A percentile compares a stretch with the other conserved stretches of the same genome.
phyloP scores from a whole-genome alignment of 441 rosid species.

The Viola pubescens region DNA sequence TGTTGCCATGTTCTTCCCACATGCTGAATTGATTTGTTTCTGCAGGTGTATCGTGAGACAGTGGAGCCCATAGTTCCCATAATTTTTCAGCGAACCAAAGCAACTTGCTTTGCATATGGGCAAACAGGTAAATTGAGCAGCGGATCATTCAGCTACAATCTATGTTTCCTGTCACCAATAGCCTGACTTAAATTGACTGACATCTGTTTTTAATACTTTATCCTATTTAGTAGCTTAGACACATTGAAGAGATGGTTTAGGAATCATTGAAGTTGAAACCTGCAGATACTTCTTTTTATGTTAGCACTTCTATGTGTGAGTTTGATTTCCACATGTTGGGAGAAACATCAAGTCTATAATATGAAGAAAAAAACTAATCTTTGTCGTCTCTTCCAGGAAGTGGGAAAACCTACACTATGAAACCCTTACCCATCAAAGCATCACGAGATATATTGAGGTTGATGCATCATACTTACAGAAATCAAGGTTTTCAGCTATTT shows the following conservation, averaged over 20 bases:
- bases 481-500: constrained; percentile 83
- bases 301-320: no score
- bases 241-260: no score
- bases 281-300: no score
- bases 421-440: constrained; percentile 91
- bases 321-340: not conserved
- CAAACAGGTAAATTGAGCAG: constrained; percentile 64
- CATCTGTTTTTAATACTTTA: no score
- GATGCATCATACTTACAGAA: constrained; percentile 84
- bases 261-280: not conserved
- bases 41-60: constrained; percentile 82
- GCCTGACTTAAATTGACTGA: no score
- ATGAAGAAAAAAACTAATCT: not conserved
- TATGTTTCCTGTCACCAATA: not conserved
- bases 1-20: not conserved
- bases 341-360: not conserved
- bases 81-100: constrained; percentile 88
- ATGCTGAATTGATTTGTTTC: constrained; percentile 14
- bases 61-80: constrained; percentile 97
- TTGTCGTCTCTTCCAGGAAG: constrained; percentile 53
- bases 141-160: not conserved
- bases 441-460: constrained; percentile 86
- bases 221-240: no score
- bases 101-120: constrained; percentile 99
- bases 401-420: constrained; percentile 96